Conservation (phyloP, 2,329 filamentous ascomycete genomes). For the Colletotrichum sidae region DNA sequence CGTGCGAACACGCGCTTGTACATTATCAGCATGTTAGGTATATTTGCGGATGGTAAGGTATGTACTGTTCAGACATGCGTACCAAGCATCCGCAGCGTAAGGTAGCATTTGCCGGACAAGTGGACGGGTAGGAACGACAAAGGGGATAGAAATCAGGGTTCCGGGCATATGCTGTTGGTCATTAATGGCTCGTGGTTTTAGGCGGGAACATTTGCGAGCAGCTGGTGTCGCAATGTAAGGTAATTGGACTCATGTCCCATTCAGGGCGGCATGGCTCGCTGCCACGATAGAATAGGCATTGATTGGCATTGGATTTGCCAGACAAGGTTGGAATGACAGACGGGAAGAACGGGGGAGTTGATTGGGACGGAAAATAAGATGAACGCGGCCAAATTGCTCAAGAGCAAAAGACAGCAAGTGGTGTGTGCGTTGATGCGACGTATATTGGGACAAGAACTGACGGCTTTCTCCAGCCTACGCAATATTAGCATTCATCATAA, state of each 20-base stretch:
- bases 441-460: no score
- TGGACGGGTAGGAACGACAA: slow-evolving; percentile 8
- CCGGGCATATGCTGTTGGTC: slow-evolving; percentile 10
- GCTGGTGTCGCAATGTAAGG: slow-evolving; percentile 12
- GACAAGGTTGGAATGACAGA: slow-evolving; percentile 16
- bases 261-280: no score
- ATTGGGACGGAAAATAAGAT: slow-evolving; percentile 19
- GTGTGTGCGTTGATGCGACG: slow-evolving; percentile 18
- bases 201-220: slow-evolving; percentile 2
- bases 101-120: not conserved
- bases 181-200: not conserved
- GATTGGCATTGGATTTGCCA: slow-evolving; percentile 29
- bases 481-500: no score
- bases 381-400: slow-evolving; percentile 20
- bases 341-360: slow-evolving; percentile 8
- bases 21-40: not conserved
- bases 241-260: not conserved
- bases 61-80: no score
- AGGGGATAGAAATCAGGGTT: slow-evolving; percentile 14
- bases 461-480: no score
- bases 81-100: no score
- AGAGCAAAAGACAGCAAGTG: slow-evolving; percentile 1
- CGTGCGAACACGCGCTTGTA: not conserved
- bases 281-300: slow-evolving; percentile 26
- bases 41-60: not conserved